Evolutionary conservation across 2,329 filamentous ascomycete species (phyloP).

Genomic region (Diaporthe batatas): DNA sequence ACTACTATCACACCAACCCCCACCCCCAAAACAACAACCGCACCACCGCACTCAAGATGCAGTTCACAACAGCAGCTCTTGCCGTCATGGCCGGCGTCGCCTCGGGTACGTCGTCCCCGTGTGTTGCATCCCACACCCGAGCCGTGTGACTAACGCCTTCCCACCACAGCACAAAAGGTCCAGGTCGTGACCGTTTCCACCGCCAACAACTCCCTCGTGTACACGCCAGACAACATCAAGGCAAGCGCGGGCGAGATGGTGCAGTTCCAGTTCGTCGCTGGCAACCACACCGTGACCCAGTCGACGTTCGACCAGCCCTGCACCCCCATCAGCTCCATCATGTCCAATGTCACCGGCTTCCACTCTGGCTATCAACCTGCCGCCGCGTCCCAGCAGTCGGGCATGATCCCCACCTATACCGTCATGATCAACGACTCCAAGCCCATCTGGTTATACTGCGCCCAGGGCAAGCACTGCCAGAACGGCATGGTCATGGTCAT

Average conservation of each 20-base stretch:
- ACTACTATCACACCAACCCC: conserved; percentile 40
- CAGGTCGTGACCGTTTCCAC: conserved; percentile 68
- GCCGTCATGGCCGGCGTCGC: conserved; percentile 63
- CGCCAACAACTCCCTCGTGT: conserved; percentile 69
- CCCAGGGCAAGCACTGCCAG: conserved; percentile 80
- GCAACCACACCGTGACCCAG: conserved; percentile 85
- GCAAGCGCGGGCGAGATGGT: conserved; percentile 74
- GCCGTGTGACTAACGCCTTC: conserved; percentile 20
- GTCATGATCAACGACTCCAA: conserved; percentile 76
- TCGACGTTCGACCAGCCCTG: conserved; percentile 81
- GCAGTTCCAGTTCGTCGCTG: conserved; percentile 75
- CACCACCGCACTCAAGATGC: conserved; percentile 60
- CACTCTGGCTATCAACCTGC: conserved; percentile 78
- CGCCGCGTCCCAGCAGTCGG: conserved; percentile 61
- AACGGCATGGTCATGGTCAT: conserved; percentile 81
- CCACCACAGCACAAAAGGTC: conserved; percentile 56
- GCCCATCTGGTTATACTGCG: conserved; percentile 86
- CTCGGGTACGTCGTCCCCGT: conserved; percentile 55
- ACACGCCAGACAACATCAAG: conserved; percentile 74
- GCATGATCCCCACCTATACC: conserved; percentile 76
- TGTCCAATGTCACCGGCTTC: conserved; percentile 69
- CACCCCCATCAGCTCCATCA: conserved; percentile 66
- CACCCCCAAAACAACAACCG: background rate
- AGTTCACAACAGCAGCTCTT: conserved; percentile 61
- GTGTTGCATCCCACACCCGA: background rate